Base-by-base conservation (phyloP, 78 protist genomes). In the Monocercomonoides exilis region DNA sequence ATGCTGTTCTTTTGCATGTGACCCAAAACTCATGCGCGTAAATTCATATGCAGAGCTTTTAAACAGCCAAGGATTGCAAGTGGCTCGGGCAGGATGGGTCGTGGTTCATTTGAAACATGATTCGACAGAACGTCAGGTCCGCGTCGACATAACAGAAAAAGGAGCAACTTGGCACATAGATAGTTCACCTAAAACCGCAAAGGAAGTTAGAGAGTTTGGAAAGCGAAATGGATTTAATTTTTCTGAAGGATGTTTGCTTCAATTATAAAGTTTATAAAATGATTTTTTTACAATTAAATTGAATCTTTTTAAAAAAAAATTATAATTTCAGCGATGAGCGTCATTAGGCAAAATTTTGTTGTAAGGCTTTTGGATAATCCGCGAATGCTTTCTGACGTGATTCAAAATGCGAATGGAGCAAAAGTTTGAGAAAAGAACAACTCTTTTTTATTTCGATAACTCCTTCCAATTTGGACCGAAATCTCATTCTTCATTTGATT, bases 211-310 rank as follows among this genome's bases (percentile, higher is more conserved):
- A 29, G 70, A 54, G 38, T 54, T 54, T 54, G 70, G 70, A 29
- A 11, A 29, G 11, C 70, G 11, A 21, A 54, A 54, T 54, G 70
- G 70, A 54, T 54, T 54, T 54, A 11, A 54, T 54, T 54, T 29
- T 54, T 54, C 70, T 54, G 70, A 54, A 54, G 70, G 70, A 54
- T 54, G 70, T 54, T n/a, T n/a, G n/a, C n/a, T n/a, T n/a, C n/a
- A n/a, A n/a, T n/a, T n/a, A n/a, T n/a, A n/a, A n/a, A n/a, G n/a
- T n/a, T n/a, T n/a, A n/a, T n/a, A n/a, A n/a, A n/a, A n/a, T n/a
- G n/a, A n/a, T n/a, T n/a, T n/a, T n/a, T n/a, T n/a, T n/a, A n/a
- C n/a, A n/a, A n/a, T n/a, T n/a, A n/a, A n/a, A n/a, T n/a, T n/a
- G n/a, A n/a, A n/a, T n/a, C n/a, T n/a, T n/a, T n/a, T n/a, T n/a